These are phyloP conservation scores for Spathaspora hagerdaliae DNA, from an alignment of 805 yeast species.

Conservation along the genomic window DNA sequence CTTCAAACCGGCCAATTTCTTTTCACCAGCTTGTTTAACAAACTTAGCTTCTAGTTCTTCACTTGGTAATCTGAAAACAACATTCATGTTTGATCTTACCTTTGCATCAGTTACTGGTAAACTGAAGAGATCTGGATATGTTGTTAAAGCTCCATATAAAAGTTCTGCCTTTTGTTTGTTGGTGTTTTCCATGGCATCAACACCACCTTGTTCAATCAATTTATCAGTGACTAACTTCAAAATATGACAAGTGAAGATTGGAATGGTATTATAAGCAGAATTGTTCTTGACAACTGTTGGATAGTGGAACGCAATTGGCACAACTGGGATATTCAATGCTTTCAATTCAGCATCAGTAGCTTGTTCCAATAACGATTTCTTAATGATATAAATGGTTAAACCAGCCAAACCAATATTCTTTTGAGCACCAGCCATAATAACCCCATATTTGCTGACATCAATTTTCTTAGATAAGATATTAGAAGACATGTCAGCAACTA, in stretches of 20 bases:
- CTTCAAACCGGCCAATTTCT: slow-evolving; percentile 71
- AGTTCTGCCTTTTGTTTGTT: slow-evolving; percentile 60
- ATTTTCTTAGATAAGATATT: slow-evolving; percentile 78
- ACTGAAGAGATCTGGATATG: slow-evolving; percentile 59
- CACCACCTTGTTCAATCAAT: slow-evolving; percentile 68
- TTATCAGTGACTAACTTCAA: slow-evolving; percentile 71
- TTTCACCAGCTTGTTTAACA: slow-evolving; percentile 58
- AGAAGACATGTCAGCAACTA: slow-evolving; percentile 94
- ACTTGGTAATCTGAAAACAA: slow-evolving; percentile 74
- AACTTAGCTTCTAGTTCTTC: slow-evolving; percentile 67
- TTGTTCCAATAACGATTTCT: slow-evolving; percentile 69
- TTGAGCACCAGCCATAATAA: slow-evolving; percentile 97
- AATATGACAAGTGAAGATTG: slow-evolving; percentile 86
- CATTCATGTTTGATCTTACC: slow-evolving; percentile 85
- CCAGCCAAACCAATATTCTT: slow-evolving; percentile 98
- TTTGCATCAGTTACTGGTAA: slow-evolving; percentile 56
- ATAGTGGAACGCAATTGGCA: slow-evolving; percentile 86
- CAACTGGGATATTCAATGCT: slow-evolving; percentile 62
- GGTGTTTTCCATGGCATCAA: slow-evolving; percentile 52
- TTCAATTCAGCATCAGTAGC: slow-evolving; percentile 60
- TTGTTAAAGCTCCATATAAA: slow-evolving; percentile 64
- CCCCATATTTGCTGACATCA: slow-evolving; percentile 81
- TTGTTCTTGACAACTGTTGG: slow-evolving; percentile 84
- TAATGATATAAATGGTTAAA: slow-evolving; percentile 84
- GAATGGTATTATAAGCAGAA: slow-evolving; percentile 93